Base-by-base conservation (phyloP, 441 rosid genomes). In the Mallotus japonicus region DNA sequence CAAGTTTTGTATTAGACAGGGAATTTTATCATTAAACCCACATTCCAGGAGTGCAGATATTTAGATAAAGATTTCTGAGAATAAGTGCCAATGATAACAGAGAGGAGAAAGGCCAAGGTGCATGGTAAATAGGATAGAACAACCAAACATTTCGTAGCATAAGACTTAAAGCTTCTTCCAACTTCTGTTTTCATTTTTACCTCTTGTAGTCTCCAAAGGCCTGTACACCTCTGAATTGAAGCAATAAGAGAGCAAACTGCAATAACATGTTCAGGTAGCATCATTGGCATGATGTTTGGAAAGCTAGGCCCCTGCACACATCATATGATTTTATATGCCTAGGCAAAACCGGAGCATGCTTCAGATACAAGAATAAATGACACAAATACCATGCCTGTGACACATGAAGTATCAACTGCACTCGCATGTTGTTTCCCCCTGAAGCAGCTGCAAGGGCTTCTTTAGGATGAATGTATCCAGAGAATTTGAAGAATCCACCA, bases 201-300 rank as follows among this genome's bases (percentile, higher is more conserved):
- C 93, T 95, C 97, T 84, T 88, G 89, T 67, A 95, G 81, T 80
- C 99, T 85, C 89, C 95, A 89, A 67, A 92, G 87, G 72, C 97
- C 97, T 44, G 85, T 78, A 77, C 92, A 87, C 80, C 99, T 89
- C 85, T 81, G 92, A 81, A 89, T 76, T 77, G 92, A 87, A 80
- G 97, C 88, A 67, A 88, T 72, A 77, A 95, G 89, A 72, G 85
- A 82, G 81, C 85, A 79, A 67, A 90, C 60, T 7, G 94, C 93
- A 69, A 77, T 72, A 69, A 80, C 85, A 68, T 85, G 89, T 76
- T 85, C 76, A 66, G 84, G 78, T 75, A 79, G 85, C 81, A 87
- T 75, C 82, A 75, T 69, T 74, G 81, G 84, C 76, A 87, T 84
- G 77, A 92, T 60, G 71, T 85, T 82, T 16, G 83, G 70, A 84